Conservation (phyloP, 2,329 filamentous ascomycete genomes). For the Tympanopsis confertula region DNA sequence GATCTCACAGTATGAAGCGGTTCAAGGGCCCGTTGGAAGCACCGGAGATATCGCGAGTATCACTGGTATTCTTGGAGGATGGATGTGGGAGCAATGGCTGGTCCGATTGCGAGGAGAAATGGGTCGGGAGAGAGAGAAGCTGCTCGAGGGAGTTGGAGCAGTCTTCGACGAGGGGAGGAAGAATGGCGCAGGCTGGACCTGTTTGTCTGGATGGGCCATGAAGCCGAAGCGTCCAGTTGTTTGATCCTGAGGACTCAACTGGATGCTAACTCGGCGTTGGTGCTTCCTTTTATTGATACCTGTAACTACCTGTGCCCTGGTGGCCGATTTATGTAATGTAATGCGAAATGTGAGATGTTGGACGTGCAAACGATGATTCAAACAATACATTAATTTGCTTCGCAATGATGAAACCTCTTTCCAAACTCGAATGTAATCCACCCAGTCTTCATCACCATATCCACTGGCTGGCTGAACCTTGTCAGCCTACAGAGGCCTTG, state of each 20-base stretch:
- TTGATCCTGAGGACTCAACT: background rate
- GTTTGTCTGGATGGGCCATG: background rate
- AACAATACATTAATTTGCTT: too few species aligned
- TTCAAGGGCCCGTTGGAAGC: background rate
- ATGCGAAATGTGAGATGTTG: too few species aligned
- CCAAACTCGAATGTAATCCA: too few species aligned
- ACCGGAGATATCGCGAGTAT: background rate
- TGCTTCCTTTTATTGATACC: too few species aligned
- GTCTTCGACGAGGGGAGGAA: background rate
- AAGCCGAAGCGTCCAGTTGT: background rate
- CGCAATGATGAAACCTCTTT: too few species aligned
- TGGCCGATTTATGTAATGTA: too few species aligned
- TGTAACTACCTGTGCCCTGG: too few species aligned
- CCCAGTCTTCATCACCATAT: too few species aligned
- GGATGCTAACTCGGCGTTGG: background rate
- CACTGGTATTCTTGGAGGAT: background rate
- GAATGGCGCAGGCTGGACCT: background rate
- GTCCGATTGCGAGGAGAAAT: background rate
- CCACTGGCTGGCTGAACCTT: too few species aligned
- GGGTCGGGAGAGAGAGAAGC: background rate
- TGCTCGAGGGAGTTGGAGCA: background rate
- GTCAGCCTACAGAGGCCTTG: too few species aligned
- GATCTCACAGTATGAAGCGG: background rate
- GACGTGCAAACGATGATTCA: too few species aligned
- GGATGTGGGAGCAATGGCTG: background rate